Percentiles rank a stretch among this genome's conserved stretches.
Evolutionary conservation across 306 rosid genomes (phyloP).

Genomic region (Malus sieversii): DNA sequence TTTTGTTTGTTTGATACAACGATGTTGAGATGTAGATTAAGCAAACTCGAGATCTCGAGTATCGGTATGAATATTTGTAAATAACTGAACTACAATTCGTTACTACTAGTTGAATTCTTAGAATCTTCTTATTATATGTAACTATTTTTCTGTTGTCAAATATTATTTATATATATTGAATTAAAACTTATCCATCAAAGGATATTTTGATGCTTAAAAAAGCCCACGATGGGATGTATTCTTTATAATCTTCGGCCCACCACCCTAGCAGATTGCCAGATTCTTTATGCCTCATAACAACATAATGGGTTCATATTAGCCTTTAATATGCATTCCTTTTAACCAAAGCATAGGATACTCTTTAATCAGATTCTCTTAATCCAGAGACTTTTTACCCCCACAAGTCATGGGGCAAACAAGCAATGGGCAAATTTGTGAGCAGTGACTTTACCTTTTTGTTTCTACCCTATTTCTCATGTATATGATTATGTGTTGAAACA

Average conservation of each 20-base stretch:
- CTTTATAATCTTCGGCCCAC: conserved; percentile 7
- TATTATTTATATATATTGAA: not conserved
- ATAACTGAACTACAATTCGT: not conserved
- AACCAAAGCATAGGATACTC: conserved; percentile 41
- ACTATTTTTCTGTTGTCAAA: no score
- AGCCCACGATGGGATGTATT: not conserved
- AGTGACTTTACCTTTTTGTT: not conserved
- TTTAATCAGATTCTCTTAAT: conserved; percentile 16
- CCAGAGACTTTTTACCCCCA: not conserved
- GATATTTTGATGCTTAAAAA: not conserved
- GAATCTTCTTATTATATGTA: not conserved
- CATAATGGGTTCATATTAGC: conserved; percentile 13
- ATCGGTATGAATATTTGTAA: no score
- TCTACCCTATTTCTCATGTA: not conserved
- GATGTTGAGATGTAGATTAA: not conserved
- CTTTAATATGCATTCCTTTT: conserved; percentile 11
- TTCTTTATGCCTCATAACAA: conserved; percentile 6
- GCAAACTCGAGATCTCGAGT: not conserved
- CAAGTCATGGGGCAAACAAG: not conserved
- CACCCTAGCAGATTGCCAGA: conserved; percentile 16
- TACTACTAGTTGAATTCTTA: not conserved
- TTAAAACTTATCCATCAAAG: not conserved
- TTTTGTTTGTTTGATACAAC: not conserved
- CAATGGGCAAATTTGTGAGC: not conserved
- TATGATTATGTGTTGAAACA: not conserved